Evolutionary conservation across 495 filamentous ascomycete species (phyloP), one percentile per base, ranked within the genome.

Genomic region (Penicillium robsamsonii): DNA sequence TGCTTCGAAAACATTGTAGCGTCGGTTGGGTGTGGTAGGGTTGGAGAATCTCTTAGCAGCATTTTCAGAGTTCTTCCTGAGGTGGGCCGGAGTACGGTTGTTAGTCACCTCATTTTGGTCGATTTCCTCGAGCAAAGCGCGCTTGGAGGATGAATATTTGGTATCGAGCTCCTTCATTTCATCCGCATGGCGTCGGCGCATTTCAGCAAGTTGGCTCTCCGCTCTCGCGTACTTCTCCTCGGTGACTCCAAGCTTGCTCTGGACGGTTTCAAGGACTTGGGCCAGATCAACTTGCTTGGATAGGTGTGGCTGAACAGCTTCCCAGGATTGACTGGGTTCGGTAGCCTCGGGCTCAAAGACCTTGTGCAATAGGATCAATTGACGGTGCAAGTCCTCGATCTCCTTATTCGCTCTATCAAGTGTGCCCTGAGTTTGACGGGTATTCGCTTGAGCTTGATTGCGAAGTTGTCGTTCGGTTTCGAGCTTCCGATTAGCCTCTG

Each of bases 391-490:
- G 50, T 92, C 89, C 29, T 82, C 81, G 24, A 96, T 79, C 69
- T 98, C 92, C 45, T 81, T 79, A 61, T 94, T 87, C 3, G 86
- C 80, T 46, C 82, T 76, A 62, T 96, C 92, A 17, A 97, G 75
- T 4, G 89, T 81, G 2, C 76, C 71, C 65, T 96, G 92, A 46
- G 94, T 79, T 42, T 90, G 87, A 47, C 90, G 86, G 4, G 87
- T 88, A 47, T 93, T 96, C 4, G 86, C 79, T 64, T 97, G 92
- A 9, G 92, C 89, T 68, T 97, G 94, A 10, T 76, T 80, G 22
- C 90, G 86, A 38, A 96, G 77, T 67, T 97, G 94, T 50, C 86
- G 80, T 69, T 98, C 94, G 18, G 90, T 92, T 61, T 97, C 94
- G 13, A 98, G 81, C 50, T 84, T 92, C 25, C 94, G 81, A 62